Evolutionary conservation across 1,284 basidiomycete species (phyloP).

Genomic region (Chondrostereum purpureum): DNA sequence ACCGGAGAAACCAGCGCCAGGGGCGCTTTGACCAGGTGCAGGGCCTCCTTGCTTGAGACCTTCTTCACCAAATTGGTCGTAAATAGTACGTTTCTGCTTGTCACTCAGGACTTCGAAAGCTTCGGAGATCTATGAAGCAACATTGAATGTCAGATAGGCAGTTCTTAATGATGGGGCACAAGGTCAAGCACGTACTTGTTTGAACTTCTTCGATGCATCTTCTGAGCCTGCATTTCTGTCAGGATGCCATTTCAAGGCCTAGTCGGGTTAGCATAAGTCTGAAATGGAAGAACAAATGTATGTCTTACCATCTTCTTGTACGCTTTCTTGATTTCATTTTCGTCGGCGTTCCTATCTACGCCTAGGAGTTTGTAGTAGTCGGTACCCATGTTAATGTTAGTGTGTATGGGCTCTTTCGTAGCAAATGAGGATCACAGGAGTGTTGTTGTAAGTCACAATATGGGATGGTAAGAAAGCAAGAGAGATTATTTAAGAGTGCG

Average conservation of each 20-base stretch:
- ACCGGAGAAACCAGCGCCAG: conserved; percentile 32
- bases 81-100: conserved; percentile 87
- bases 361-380: conserved; percentile 85
- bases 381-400: conserved; percentile 46
- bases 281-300: conserved; percentile 3
- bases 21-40: conserved; percentile 42
- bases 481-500: neutral
- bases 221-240: conserved; percentile 85
- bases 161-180: too few species aligned
- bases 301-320: conserved; percentile 77
- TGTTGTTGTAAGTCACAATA: neutral
- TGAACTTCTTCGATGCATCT: conserved; percentile 85
- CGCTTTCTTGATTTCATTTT: conserved; percentile 82
- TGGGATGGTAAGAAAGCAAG: neutral
- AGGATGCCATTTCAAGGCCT: conserved; percentile 90
- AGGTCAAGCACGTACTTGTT: conserved; percentile 55
- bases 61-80: conserved; percentile 96
- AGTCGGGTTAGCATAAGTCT: conserved; percentile 19
- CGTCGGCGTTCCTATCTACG: conserved; percentile 65
- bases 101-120: conserved; percentile 96
- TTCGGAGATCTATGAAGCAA: conserved; percentile 68
- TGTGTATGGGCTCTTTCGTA: neutral
- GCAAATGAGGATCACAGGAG: neutral
- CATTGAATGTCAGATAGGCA: too few species aligned
- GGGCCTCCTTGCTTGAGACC: conserved; percentile 73